These are phyloP conservation scores for Malassezia sympodialis DNA, from an alignment of 1,284 basidiomycete genomes.

Conservation along the genomic window DNA sequence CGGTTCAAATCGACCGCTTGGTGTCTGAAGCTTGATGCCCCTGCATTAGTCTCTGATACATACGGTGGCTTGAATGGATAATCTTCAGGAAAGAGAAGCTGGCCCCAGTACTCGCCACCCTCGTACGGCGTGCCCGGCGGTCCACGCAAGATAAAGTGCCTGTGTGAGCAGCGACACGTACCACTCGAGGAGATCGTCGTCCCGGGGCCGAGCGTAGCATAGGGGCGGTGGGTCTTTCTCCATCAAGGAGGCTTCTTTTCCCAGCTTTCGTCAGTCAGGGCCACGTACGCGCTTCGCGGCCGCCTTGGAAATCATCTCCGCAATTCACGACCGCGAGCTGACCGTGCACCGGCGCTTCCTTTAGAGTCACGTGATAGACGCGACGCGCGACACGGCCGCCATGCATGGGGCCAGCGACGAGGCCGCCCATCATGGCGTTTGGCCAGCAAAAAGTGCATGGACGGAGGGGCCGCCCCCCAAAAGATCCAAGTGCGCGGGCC, in stretches of 20 bases:
- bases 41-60: slow-evolving; percentile 10
- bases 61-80: slow-evolving; percentile 55
- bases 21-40: slow-evolving; percentile 94
- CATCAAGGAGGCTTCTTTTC: slow-evolving; percentile 84
- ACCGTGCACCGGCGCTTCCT: neutral
- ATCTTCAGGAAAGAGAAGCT: slow-evolving; percentile 59
- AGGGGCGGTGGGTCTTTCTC: slow-evolving; percentile 86
- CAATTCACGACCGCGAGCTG: neutral
- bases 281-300: slow-evolving; percentile 21
- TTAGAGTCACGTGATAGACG: slow-evolving; percentile 4
- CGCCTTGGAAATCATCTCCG: slow-evolving; percentile 21
- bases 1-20: slow-evolving; percentile 80
- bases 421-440: slow-evolving; percentile 13
- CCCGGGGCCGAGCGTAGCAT: slow-evolving; percentile 82
- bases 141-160: slow-evolving; percentile 57
- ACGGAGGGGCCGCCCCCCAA: slow-evolving; percentile 16
- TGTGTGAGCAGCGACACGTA: slow-evolving; percentile 51
- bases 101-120: slow-evolving; percentile 82
- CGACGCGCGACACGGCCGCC: slow-evolving; percentile 8
- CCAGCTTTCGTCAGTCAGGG: slow-evolving; percentile 54
- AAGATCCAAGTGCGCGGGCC: slow-evolving; percentile 8
- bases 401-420: neutral
- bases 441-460: slow-evolving; percentile 9
- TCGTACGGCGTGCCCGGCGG: slow-evolving; percentile 82
- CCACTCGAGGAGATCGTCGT: slow-evolving; percentile 73